Base-by-base conservation (phyloP, 2,329 filamentous ascomycete genomes). In the Phyllosticta citrichinensis region DNA sequence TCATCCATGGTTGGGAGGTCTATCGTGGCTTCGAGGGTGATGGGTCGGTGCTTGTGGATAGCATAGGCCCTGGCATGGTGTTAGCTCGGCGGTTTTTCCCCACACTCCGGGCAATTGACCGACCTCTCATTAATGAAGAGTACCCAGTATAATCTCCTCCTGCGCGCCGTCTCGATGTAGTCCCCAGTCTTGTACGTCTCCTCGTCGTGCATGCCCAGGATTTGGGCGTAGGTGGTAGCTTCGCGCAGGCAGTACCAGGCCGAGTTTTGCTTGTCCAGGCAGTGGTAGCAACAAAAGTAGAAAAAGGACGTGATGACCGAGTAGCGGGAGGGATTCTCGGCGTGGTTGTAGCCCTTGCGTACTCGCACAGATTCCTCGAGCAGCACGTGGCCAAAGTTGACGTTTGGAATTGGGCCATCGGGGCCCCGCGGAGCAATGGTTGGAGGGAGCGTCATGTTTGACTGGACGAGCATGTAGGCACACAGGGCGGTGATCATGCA, bases 281-380 rank as follows among this genome's bases (percentile, higher is more conserved):
- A 83, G 68, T 85, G 85, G 66, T 83, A 84, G 62, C 81, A 81
- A 0, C 81, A 82, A 56, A 80, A 83, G 54, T 84, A 76, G 71
- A 84, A 83, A 71, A 84, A 86, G 0, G 83, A 85, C 3, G 83
- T 85, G 53, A 84, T 79, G n/a, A 86, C 78, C 2, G 82, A 81
- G 60, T 75, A 75, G 8, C 84, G 71, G 0, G 81, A 80, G 11
- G 79, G 75, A 56, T 79, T 80, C 65, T 85, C 82, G 54, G 83
- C 75, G 63, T 83, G 84, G 67, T 85, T 81, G 69, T 81, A 81
- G 22, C 75, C 74, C 67, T 82, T 81, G 22, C 83, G 76, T 22
- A 82, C 79, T 2, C 80, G 75, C 17, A 84, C 76, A 55, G 81
- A 81, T 67, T 86, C 83, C 65, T 84, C 80, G 0, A 86, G 71